Conservation (phyloP, 129 eudicot species). For the Silybum marianum region DNA sequence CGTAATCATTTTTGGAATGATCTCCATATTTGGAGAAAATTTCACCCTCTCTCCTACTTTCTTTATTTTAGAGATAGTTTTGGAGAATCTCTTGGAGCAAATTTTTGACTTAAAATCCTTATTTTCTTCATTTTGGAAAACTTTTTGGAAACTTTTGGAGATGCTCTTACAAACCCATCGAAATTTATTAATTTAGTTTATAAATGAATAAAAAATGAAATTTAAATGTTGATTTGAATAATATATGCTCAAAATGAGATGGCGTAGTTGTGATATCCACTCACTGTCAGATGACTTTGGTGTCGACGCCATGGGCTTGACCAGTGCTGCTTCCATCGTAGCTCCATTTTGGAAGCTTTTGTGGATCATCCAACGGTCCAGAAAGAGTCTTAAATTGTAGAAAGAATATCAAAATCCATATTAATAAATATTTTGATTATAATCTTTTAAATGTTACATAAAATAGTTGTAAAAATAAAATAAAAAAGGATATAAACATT, state of each 20-base stretch:
- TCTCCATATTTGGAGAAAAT: no score
- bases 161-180: background rate
- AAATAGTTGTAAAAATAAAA: no score
- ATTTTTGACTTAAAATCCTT: no score
- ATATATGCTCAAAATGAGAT: background rate
- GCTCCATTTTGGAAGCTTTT: constrained; percentile 91
- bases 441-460: no score
- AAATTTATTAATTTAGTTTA: background rate
- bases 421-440: no score
- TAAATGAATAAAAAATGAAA: background rate
- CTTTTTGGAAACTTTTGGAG: no score
- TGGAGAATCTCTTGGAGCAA: no score
- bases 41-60: no score
- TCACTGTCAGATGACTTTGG: constrained; percentile 82
- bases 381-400: constrained; percentile 54
- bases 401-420: background rate
- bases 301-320: constrained; percentile 80
- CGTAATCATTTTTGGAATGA: no score
- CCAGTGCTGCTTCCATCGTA: constrained; percentile 89
- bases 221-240: background rate
- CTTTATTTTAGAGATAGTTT: no score
- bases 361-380: constrained; percentile 53
- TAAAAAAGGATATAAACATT: background rate
- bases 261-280: background rate
- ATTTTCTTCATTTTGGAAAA: no score